Evolutionary conservation across 2,329 filamentous ascomycete genomes (phyloP).

Genomic region (Shiraia bambusicola): DNA sequence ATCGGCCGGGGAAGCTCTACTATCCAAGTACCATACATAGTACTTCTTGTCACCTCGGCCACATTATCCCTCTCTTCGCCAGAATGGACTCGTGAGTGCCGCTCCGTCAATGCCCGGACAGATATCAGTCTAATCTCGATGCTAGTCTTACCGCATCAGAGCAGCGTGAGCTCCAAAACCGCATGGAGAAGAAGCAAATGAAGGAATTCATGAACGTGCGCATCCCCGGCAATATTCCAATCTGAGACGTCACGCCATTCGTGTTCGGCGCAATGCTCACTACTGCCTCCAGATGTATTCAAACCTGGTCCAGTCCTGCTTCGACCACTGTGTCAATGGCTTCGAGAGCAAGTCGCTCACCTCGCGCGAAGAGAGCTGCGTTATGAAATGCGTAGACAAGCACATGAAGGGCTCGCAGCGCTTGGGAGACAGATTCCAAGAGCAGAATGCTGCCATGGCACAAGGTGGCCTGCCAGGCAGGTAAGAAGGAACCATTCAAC

Average conservation of each 20-base stretch:
- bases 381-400: conserved; percentile 94
- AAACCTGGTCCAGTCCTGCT: conserved; percentile 82
- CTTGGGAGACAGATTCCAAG: conserved; percentile 85
- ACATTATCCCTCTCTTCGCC: background rate
- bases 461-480: conserved; percentile 55
- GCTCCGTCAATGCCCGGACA: background rate
- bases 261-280: conserved; percentile 1
- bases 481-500: conserved; percentile 23
- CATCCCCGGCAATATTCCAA: background rate
- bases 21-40: conserved; percentile 14
- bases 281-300: conserved; percentile 62
- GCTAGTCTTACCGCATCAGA: conserved; percentile 71
- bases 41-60: conserved; percentile 5
- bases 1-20: conserved; percentile 19
- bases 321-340: conserved; percentile 95
- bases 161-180: conserved; percentile 88
- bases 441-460: conserved; percentile 69
- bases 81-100: conserved; percentile 43
- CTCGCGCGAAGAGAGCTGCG: conserved; percentile 84
- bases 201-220: conserved; percentile 95
- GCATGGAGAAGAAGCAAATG: conserved; percentile 97
- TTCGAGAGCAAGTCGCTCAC: conserved; percentile 96
- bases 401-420: conserved; percentile 89
- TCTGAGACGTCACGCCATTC: too few species aligned
- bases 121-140: conserved; percentile 12